Evolutionary conservation across 176 grass and related monocot species (phyloP).

Genomic region (Ensete ventricosum): DNA sequence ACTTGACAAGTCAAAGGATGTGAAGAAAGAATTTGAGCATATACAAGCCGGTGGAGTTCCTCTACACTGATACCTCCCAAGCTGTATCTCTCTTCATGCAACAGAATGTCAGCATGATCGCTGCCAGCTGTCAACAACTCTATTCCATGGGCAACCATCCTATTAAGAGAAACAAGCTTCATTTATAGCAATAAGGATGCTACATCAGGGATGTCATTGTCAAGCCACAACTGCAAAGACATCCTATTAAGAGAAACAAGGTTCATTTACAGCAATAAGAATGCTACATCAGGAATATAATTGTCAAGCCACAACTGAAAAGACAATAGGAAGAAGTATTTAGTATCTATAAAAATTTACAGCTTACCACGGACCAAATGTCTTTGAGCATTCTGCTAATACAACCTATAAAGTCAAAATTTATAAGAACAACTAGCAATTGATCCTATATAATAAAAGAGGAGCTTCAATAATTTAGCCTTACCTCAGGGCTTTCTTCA

Average conservation of each 20-base stretch:
- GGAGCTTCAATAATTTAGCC: constrained; percentile 12
- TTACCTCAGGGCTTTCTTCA: constrained; percentile 89
- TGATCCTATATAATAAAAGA: constrained; percentile 7
- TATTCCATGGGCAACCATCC: constrained; percentile 86
- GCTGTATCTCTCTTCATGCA: constrained; percentile 75
- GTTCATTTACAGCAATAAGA: not conserved
- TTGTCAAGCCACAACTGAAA: not conserved
- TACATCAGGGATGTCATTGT: not conserved
- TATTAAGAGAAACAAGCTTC: constrained; percentile 27
- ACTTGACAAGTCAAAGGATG: constrained; percentile 98
- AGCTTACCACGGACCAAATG: constrained; percentile 89
- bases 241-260: constrained; percentile 42
- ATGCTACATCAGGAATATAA: not conserved
- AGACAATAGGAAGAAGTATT: not conserved
- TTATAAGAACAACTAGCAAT: constrained; percentile 21
- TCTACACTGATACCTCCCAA: constrained; percentile 75
- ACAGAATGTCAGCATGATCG: constrained; percentile 66
- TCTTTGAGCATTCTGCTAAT: constrained; percentile 72
- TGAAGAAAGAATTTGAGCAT: constrained; percentile 84
- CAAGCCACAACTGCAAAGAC: not conserved
- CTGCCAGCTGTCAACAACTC: constrained; percentile 77
- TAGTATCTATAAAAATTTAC: not conserved
- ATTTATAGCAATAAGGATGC: not conserved
- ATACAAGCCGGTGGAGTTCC: constrained; percentile 83
- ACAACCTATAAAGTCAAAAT: constrained; percentile 58